Base-by-base conservation (phyloP, 1,139 yeast genomes). In the Magnusiomyces ingens region DNA sequence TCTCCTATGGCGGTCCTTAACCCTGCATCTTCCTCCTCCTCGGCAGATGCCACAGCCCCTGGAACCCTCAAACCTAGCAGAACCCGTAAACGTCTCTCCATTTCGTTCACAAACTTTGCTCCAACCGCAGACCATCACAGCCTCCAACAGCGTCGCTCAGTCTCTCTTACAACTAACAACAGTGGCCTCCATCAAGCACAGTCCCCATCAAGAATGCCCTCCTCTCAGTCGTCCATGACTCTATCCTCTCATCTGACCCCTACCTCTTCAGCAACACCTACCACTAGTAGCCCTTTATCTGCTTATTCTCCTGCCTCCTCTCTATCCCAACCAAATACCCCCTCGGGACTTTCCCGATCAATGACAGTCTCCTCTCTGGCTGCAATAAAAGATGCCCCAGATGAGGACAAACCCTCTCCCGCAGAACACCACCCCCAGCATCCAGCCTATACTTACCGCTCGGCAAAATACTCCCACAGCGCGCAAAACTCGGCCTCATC, bases 51-150 rank as follows among this genome's bases (percentile, higher is more conserved):
- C 32, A 26, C 35, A 13, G 11, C 52, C 22, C 37, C 45, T 6
- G 18, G 51, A 13, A 53, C 56, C 21, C 57, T 60, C 13, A 54
- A 17, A 56, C 8, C 53, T 5, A 26, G 8, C 32, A 26, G 32
- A 26, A 26, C 54, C 11, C 58, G 65, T n/a, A 62, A 60, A 49
- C 59, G 67, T 6, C 53, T 64, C 29, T 62, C 66, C 50, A 62
- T 64, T 62, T 62, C 58, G 51, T 63, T 64, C 50, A 59, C 63
- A 13, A 51, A 61, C n/a, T 53, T 63, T 40, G 55, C 59, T 42
- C 42, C 57, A 4, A 51, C 55, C 36, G 35, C 52, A 22, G 22
- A 40, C 21, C 21, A 41, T 10, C 40, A 32, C 18, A 32, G 2
- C 48, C 54, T 35, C 41, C 50, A 38, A 44, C 48, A 35, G 44